Conservation (phyloP, 179 eudicot genomes). For the Gypsophila paniculata region DNA sequence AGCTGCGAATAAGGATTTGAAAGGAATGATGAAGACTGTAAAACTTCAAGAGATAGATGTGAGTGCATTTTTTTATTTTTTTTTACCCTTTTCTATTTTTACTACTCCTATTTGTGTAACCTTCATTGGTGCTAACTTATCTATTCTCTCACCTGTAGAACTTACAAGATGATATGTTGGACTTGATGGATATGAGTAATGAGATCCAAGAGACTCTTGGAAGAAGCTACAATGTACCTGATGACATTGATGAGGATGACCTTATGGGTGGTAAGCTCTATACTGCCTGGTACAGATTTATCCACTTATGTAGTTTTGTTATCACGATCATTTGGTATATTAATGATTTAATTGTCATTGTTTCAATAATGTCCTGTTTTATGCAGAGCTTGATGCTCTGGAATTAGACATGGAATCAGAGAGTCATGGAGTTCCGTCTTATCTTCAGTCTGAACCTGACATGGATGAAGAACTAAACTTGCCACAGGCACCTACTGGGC, state of each 20-base stretch:
- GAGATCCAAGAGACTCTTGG: conserved; percentile 98
- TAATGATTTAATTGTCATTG: background rate
- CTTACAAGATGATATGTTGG: conserved; percentile 97
- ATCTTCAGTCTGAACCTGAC: conserved; percentile 90
- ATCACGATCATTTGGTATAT: background rate
- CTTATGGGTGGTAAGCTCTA: conserved; percentile 80
- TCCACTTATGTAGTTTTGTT: background rate
- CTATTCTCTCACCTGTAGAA: conserved; percentile 44
- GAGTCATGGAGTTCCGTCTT: conserved; percentile 86
- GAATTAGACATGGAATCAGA: conserved; percentile 91
- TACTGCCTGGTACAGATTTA: background rate
- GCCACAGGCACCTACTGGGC: conserved; percentile 83
- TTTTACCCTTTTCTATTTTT: background rate
- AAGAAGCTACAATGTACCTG: conserved; percentile 87
- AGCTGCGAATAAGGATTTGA: conserved; percentile 86
- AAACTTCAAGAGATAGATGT: conserved; percentile 91
- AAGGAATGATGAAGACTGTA: conserved; percentile 98
- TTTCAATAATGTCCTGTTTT: background rate
- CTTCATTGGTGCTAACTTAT: background rate
- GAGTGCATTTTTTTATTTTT: conserved; percentile 22
- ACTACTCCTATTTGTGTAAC: background rate
- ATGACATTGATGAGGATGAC: conserved; percentile 93
- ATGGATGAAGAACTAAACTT: conserved; percentile 69
- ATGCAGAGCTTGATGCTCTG: conserved; percentile 84
- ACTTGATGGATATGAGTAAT: conserved; percentile 90